Evolutionary conservation across 2,329 filamentous ascomycete species (phyloP).

Genomic region (Xylaria digitata): DNA sequence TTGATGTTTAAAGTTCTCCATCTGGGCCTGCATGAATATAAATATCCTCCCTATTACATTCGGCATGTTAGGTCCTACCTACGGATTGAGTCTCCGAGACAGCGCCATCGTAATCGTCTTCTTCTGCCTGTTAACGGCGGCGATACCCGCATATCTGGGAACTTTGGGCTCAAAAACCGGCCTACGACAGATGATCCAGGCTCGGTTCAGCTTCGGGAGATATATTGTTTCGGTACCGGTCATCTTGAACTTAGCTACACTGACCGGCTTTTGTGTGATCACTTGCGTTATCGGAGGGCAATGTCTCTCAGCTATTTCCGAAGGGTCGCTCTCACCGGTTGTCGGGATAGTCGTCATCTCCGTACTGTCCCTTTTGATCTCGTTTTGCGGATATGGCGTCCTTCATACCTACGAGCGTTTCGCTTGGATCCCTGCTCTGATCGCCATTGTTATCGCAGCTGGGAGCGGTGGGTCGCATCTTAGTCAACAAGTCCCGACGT

Average conservation of each 20-base stretch:
- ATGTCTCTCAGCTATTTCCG: slow-evolving; percentile 65
- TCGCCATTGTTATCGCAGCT: slow-evolving; percentile 64
- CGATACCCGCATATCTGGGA: slow-evolving; percentile 66
- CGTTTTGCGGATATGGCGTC: slow-evolving; percentile 68
- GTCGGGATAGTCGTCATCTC: slow-evolving; percentile 72
- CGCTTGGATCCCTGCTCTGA: slow-evolving; percentile 66
- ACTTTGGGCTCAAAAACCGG: slow-evolving; percentile 70
- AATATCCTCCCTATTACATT: slow-evolving; percentile 64
- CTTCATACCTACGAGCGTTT: slow-evolving; percentile 69
- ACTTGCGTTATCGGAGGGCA: slow-evolving; percentile 70
- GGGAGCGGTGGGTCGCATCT: slow-evolving; percentile 65
- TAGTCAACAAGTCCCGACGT: slow-evolving; percentile 58
- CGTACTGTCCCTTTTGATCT: slow-evolving; percentile 66
- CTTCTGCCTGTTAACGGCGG: slow-evolving; percentile 67
- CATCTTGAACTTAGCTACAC: slow-evolving; percentile 69
- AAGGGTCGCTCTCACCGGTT: slow-evolving; percentile 60
- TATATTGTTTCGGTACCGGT: slow-evolving; percentile 69
- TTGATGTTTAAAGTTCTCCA: slow-evolving; percentile 29
- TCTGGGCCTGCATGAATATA: slow-evolving; percentile 31
- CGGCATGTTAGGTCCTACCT: slow-evolving; percentile 69
- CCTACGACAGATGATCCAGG: slow-evolving; percentile 75
- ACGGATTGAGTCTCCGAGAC: slow-evolving; percentile 66
- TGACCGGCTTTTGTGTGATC: slow-evolving; percentile 71
- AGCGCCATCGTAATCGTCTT: slow-evolving; percentile 70
- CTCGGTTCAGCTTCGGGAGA: slow-evolving; percentile 68